Base-by-base conservation (phyloP, 176 grass and related monocot species). In the Musa schizocarpa region DNA sequence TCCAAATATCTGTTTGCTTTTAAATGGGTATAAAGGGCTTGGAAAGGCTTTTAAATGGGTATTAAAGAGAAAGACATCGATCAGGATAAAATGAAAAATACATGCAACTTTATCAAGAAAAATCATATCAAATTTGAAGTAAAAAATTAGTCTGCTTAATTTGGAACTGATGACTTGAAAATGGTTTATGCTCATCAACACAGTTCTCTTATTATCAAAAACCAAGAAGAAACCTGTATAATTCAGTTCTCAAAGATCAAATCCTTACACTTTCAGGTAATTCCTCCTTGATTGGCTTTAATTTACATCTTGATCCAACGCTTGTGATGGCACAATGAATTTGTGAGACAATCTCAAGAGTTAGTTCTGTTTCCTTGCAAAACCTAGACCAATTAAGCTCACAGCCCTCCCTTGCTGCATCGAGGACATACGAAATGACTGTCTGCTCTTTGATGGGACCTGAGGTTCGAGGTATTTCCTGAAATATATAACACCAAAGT, bases 221-320 rank as follows among this genome's bases (percentile, higher is more conserved):
- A 74, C 9, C 52, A 79, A 19, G 14, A 49, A 43, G 34, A 43
- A 43, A 8, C 53, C 13, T 56, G 3, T 24, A 87, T 52, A 29
- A 29, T 17, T 73, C 12, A 55, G 16, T 51, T 63, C 12, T 26
- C 12, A 23, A n/a, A 53, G 22, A 73, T 53, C 59, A 58, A 24
- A 76, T 25, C 71, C 24, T 86, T 71, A 98, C 90, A 76, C 83
- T 89, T 77, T 93, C 94, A 73, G 88, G 84, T 64, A 98, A 67
- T 80, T 91, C 88, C 0, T 98, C 94, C 84, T 98, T 98, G 54
- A 93, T 89, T 59, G 86, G 94, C 78, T 87, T 98, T 75, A 98
- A 8, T 72, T 70, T 81, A 1, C 93, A 90, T 14, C 51, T 55
- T 70, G 89, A 85, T 84, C 90, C 94, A 78, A 93, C 76, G 76